Evolutionary conservation across 106 monocot genomes (phyloP).

Genomic region (Dendrobium huoshanense): DNA sequence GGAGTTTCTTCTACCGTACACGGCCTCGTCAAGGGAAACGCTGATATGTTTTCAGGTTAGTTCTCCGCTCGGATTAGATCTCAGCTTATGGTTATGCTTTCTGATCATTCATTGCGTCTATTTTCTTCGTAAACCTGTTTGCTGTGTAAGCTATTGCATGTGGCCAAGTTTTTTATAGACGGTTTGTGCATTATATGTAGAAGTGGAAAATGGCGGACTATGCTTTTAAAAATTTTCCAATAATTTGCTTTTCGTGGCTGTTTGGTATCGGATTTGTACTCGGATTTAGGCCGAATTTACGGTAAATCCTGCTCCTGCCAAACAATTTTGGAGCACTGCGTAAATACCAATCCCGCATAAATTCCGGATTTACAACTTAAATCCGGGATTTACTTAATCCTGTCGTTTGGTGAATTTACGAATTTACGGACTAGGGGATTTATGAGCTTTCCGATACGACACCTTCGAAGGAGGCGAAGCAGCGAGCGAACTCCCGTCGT

Average conservation of each 20-base stretch:
- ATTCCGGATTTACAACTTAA: too few relatives aligned
- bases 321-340: too few relatives aligned
- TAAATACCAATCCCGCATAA: too few relatives aligned
- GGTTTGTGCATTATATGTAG: not conserved
- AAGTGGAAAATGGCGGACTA: not conserved
- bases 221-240: not conserved
- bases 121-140: not conserved
- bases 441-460: too few relatives aligned
- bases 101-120: not conserved
- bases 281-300: too few relatives aligned
- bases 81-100: not conserved
- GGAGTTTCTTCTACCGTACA: not conserved
- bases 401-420: too few relatives aligned
- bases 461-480: too few relatives aligned
- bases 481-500: too few relatives aligned
- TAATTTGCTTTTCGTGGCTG: not conserved
- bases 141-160: not conserved
- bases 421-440: too few relatives aligned
- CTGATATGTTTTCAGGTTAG: conserved; percentile 4
- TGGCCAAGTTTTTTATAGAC: not conserved
- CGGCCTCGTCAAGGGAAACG: not conserved
- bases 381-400: too few relatives aligned
- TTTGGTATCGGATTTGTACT: too few relatives aligned
- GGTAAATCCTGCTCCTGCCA: too few relatives aligned
- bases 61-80: not conserved